A percentile compares a stretch with the other conserved stretches of the same genome.
Evolutionary conservation across 495 filamentous ascomycete species (phyloP).

Genomic region (Annulohypoxylon maeteangense): DNA sequence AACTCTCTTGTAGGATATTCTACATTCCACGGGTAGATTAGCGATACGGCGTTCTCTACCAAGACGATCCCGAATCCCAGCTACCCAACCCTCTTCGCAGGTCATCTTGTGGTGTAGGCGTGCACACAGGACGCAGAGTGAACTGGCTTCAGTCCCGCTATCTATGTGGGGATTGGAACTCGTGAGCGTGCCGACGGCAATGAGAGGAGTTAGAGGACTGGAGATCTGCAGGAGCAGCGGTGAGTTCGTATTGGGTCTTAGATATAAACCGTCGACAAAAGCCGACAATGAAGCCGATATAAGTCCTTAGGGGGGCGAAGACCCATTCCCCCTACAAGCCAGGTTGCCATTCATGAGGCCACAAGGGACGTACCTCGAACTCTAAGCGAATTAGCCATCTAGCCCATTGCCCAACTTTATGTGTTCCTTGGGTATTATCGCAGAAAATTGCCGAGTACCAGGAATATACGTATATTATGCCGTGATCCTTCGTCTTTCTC

Average conservation of each 20-base stretch:
- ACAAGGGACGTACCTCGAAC: background rate
- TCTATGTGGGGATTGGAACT: background rate
- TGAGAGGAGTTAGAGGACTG: background rate
- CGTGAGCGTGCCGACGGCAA: background rate
- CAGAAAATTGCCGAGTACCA: constrained; percentile 6
- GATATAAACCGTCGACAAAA: background rate
- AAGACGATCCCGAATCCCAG: background rate
- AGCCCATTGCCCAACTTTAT: background rate
- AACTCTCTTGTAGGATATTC: background rate
- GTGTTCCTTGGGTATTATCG: background rate
- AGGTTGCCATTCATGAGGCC: constrained; percentile 13
- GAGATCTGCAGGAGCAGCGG: background rate
- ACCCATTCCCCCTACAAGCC: constrained; percentile 17
- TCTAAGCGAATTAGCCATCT: constrained; percentile 6
- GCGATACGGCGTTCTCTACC: background rate
- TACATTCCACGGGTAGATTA: background rate
- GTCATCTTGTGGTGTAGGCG: background rate
- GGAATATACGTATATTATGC: background rate
- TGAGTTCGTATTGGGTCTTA: background rate
- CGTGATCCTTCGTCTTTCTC: background rate
- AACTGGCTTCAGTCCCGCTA: background rate
- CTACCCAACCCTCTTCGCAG: background rate
- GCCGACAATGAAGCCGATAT: background rate
- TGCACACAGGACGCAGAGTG: background rate
- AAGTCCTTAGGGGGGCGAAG: background rate